phyloP scores from a whole-genome alignment of 2,329 filamentous ascomycete species.

The Phialemoniopsis sp. region DNA sequence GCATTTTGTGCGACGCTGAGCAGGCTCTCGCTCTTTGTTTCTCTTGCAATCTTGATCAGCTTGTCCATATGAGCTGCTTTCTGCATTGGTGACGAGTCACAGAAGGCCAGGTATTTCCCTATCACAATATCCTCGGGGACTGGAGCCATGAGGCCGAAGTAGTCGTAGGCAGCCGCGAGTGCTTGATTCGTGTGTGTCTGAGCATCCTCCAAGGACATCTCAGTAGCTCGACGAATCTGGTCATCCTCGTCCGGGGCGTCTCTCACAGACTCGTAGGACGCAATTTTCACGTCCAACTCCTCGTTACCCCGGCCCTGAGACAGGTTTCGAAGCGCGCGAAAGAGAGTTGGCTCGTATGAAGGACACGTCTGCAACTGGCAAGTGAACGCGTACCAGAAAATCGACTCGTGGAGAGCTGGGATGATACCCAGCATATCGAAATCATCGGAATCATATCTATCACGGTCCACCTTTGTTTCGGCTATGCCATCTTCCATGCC shows the following conservation, averaged over 20 bases:
- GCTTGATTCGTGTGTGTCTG: slow-evolving; percentile 1
- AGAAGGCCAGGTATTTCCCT: slow-evolving; percentile 13
- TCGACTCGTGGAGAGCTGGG: slow-evolving; percentile 14
- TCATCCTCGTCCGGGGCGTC: slow-evolving; percentile 10
- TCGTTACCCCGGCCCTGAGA: slow-evolving; percentile 13
- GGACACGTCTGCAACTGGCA: slow-evolving; percentile 17
- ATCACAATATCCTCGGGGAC: slow-evolving; percentile 13
- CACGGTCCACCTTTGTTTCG: not conserved
- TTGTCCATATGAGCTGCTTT: slow-evolving; percentile 16
- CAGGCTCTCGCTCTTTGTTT: slow-evolving; percentile 11
- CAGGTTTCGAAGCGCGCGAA: slow-evolving; percentile 11
- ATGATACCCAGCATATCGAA: slow-evolving; percentile 16
- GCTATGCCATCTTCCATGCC: slow-evolving; percentile 8
- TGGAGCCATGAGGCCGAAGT: slow-evolving; percentile 13
- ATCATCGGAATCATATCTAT: slow-evolving; percentile 6
- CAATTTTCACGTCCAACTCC: slow-evolving; percentile 10
- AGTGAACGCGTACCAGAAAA: slow-evolving; percentile 18
- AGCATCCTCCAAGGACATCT: slow-evolving; percentile 9
- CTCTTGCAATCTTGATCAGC: slow-evolving; percentile 18
- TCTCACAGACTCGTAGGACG: slow-evolving; percentile 9
- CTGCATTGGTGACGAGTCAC: slow-evolving; percentile 17
- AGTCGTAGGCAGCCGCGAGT: slow-evolving; percentile 14
- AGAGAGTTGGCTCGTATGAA: slow-evolving; percentile 7
- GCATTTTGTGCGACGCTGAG: slow-evolving; percentile 21
- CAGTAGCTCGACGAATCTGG: slow-evolving; percentile 11